Conservation (phyloP, 2,329 filamentous ascomycete species). For the Beauveria pseudobassiana region DNA sequence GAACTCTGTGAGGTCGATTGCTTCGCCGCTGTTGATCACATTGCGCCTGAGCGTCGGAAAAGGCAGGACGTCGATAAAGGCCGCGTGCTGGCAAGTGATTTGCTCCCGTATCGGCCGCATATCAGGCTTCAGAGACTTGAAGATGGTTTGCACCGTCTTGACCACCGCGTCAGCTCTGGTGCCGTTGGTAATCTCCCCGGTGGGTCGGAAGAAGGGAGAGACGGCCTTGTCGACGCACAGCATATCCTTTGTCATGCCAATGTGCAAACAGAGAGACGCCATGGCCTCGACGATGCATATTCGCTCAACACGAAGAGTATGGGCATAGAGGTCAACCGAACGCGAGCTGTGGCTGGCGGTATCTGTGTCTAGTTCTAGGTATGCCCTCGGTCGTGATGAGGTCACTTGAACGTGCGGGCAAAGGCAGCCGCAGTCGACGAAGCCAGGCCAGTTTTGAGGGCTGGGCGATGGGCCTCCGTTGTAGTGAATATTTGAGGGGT, state of each 20-base stretch:
- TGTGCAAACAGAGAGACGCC: constrained; percentile 1
- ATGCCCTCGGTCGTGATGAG: neutral
- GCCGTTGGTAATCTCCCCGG: neutral
- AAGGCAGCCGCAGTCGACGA: neutral
- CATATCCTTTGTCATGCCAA: constrained; percentile 19
- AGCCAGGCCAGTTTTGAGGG: neutral
- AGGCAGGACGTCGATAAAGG: constrained; percentile 19
- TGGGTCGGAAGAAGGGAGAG: constrained; percentile 21
- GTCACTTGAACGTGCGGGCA: neutral
- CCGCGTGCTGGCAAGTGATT: constrained; percentile 17
- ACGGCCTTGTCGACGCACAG: constrained; percentile 19
- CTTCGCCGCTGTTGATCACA: constrained; percentile 11
- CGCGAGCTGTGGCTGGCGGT: neutral
- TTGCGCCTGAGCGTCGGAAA: constrained; percentile 20
- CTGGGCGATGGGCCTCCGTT: neutral
- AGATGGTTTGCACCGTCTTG: constrained; percentile 17
- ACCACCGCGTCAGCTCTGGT: constrained; percentile 8
- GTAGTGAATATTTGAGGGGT: neutral
- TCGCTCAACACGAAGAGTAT: constrained; percentile 19
- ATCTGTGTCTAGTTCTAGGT: neutral
- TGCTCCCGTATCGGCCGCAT: constrained; percentile 19
- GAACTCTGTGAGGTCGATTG: no score
- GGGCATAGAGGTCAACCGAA: neutral
- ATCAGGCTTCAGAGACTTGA: constrained; percentile 18
- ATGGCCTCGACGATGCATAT: constrained; percentile 20